Base-by-base conservation (phyloP, 2,329 filamentous ascomycete species). In the Monilinia fructigena region DNA sequence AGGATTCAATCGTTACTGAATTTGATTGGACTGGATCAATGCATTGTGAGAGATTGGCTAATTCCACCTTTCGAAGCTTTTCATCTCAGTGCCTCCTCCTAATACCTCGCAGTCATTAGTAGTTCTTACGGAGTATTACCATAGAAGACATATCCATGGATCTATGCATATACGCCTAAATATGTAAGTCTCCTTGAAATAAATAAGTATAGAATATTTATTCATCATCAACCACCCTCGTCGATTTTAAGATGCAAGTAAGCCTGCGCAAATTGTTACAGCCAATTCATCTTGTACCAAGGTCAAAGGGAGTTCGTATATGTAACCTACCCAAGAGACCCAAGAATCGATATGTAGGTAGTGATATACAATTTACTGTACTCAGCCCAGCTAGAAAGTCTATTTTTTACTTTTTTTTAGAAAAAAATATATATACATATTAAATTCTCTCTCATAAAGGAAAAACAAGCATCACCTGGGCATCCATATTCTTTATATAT, bases 241-340 rank as follows among this genome's bases (percentile, higher is more conserved):
- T 50, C 53, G 28, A 18, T 18, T 18, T 38, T 42, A 16, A 40
- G 58, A 65, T 65, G 55, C 63, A 52, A 16, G 63, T 65, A 53
- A 65, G 54, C 63, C 54, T 52, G 47, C 52, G n/a, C 42, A 23
- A 23, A 35, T 40, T 4, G 47, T 52, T 40, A 52, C 59, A 14
- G 12, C 6, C 45, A 14, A 20, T 35, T 35, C 31, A 35, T 35
- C 31, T 35, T 35, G 7, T 38, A 48, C 26, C 40, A 47, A 55
- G 61, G 40, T 52, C 42, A 42, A 58, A 58, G 62, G 54, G 58
- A 58, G 45, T 59, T 54, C 54, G 63, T 59, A 59, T 65, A 52
- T 50, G 45, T 58, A 45, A 65, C 63, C 38, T 40, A 40, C 38
- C 38, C 11, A 40, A 40, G 53, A 35, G 54, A 59, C 31, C 54